phyloP scores from a whole-genome alignment of 2,329 filamentous ascomycete genomes.

The Neonectria magnoliae region DNA sequence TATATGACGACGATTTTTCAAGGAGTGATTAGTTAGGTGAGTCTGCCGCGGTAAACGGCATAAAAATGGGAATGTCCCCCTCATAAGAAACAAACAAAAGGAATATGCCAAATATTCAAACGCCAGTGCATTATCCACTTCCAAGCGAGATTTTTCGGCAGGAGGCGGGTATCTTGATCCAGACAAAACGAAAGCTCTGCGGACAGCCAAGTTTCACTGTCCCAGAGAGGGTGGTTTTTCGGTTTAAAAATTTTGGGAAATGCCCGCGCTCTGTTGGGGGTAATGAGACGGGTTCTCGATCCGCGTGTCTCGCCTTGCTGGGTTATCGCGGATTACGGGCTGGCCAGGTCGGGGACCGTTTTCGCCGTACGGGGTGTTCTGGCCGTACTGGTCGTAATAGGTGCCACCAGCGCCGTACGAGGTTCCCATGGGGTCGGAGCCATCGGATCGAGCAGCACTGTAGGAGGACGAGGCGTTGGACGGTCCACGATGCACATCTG shows the following conservation, averaged over 20 bases:
- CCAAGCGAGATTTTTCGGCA: slow-evolving; percentile 42
- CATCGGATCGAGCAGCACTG: slow-evolving; percentile 81
- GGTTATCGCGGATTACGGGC: slow-evolving; percentile 92
- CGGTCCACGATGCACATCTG: slow-evolving; percentile 84
- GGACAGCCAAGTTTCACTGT: slow-evolving; percentile 19
- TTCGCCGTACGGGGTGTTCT: slow-evolving; percentile 65
- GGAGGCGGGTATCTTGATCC: slow-evolving; percentile 43
- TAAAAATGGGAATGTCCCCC: slow-evolving; percentile 13
- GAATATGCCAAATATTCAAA: slow-evolving; percentile 35
- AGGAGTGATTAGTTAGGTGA: slow-evolving; percentile 25
- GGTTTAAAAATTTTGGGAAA: slow-evolving; percentile 92
- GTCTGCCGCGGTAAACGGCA: slow-evolving; percentile 7
- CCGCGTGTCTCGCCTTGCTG: slow-evolving; percentile 89
- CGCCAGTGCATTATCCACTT: slow-evolving; percentile 39
- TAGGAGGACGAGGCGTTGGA: slow-evolving; percentile 98
- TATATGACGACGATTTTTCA: slow-evolving; percentile 18
- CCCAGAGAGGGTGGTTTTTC: not conserved
- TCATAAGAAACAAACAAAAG: slow-evolving; percentile 20
- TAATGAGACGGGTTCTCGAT: slow-evolving; percentile 93
- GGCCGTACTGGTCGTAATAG: slow-evolving; percentile 70
- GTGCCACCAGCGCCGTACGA: slow-evolving; percentile 58
- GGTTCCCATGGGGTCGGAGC: slow-evolving; percentile 64
- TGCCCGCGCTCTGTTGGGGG: slow-evolving; percentile 92
- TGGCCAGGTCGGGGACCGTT: slow-evolving; percentile 61
- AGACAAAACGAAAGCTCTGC: slow-evolving; percentile 32